Base-by-base conservation (phyloP, 306 rosid species). In the Prunus mongolica region DNA sequence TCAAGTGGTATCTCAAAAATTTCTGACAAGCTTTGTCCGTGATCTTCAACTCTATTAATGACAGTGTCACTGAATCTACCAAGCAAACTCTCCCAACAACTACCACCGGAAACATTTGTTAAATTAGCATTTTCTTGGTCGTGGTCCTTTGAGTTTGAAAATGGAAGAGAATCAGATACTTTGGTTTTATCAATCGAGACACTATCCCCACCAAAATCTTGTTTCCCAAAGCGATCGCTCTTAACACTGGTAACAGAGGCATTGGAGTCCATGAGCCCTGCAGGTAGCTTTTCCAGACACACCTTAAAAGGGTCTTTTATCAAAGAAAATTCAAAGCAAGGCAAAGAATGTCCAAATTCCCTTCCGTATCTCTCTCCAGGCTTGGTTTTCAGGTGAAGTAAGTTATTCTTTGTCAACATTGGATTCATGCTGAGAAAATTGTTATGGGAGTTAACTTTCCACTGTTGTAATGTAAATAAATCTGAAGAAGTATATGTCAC, bases 31-130 rank as follows among this genome's bases (percentile, higher is more conserved):
- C 73, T 73, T 61, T 82, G 84, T 74, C 78, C 83, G 68, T 22
- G 84, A 76, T 77, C 83, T 75, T 76, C 82, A 80, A 32, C 86
- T 79, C 78, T 69, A 27, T 69, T 69, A 46, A 69, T 30, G 22
- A 58, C 73, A 76, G 77, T 74, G 66, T 75, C 81, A 65, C 78
- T 67, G 62, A 88, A 87, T 62, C 82, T 75, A 74, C 90, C 83
- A 71, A 95, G 87, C 89, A 90, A 82, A 71, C 89, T 90, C 78
- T 88, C 96, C 99, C 99, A 90, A 82, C 86, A 88, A 86, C 97
- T 86, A 62, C 97, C 97, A 82, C 97, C 99, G 69, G 89, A 87
- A 78, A 71, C 82, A 79, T 72, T 69, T 30, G 80, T 76, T 65
- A 65, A 82, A 71, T 51, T 19, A 25, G 49, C 19, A 20, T 69